phyloP scores from a whole-genome alignment of 1,284 basidiomycete genomes.

The Cryptococcus sp. region DNA sequence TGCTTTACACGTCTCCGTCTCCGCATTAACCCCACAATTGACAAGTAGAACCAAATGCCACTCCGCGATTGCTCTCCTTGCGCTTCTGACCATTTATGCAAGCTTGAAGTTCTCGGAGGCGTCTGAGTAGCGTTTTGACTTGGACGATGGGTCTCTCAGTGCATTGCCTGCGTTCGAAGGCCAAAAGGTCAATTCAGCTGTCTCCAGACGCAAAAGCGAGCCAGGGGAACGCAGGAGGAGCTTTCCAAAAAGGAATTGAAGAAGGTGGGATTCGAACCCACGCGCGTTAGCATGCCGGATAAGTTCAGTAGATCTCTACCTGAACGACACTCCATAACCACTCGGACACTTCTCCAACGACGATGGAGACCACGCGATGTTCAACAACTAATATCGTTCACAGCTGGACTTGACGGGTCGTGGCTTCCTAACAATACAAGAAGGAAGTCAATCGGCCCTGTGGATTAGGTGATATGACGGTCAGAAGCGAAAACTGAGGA shows the following conservation, averaged over 20 bases:
- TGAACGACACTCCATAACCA: slow-evolving; percentile 23
- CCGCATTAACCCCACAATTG: neutral
- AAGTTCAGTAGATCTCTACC: slow-evolving; percentile 1
- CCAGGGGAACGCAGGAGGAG: neutral
- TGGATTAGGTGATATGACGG: too few species aligned
- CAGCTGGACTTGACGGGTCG: too few species aligned
- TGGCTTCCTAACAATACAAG: too few species aligned
- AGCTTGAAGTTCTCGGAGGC: too few species aligned
- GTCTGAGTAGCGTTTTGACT: too few species aligned
- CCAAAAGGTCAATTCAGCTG: too few species aligned
- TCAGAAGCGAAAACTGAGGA: too few species aligned
- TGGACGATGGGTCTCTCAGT: too few species aligned
- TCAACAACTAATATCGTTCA: neutral
- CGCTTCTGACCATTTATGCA: too few species aligned
- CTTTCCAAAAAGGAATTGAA: slow-evolving; percentile 19
- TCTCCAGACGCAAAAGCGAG: neutral
- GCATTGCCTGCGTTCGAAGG: too few species aligned
- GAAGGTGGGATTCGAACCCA: slow-evolving; percentile 41
- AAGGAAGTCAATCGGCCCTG: too few species aligned
- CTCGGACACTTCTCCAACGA: slow-evolving; percentile 16
- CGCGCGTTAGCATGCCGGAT: slow-evolving; percentile 23
- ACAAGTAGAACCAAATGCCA: neutral
- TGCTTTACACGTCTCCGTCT: neutral
- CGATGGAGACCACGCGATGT: neutral
- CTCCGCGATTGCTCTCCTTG: too few species aligned